A percentile compares a stretch with the other conserved stretches of the same genome.
Evolutionary conservation across 2,329 filamentous ascomycete species (phyloP).

Genomic region (Hymenoscyphus scutula): DNA sequence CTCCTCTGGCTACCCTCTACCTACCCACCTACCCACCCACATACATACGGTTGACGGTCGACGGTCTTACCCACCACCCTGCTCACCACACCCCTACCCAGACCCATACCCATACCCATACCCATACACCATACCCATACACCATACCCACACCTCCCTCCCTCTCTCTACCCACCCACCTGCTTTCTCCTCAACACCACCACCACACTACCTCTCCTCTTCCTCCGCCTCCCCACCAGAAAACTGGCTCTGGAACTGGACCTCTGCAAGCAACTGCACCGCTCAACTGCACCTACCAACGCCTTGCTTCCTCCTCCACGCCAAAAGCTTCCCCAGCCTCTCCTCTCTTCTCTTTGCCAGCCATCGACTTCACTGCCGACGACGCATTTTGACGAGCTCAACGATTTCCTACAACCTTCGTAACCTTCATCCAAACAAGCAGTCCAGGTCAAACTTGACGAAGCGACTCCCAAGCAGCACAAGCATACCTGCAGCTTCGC

Average conservation of each 20-base stretch:
- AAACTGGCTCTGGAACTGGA: conserved; percentile 16
- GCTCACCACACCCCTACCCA: background rate
- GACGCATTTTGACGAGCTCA: conserved; percentile 28
- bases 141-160: conserved; percentile 4
- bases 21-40: background rate
- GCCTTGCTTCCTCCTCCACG: conserved; percentile 8
- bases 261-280: conserved; percentile 8
- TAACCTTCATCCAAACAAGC: conserved; percentile 29
- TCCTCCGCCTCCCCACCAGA: conserved; percentile 12
- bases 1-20: background rate
- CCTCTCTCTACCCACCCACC: conserved; percentile 12
- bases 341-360: conserved; percentile 6
- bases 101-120: background rate
- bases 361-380: conserved; percentile 9
- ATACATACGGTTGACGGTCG: background rate
- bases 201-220: conserved; percentile 12
- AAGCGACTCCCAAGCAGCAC: conserved; percentile 37
- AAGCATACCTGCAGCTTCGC: conserved; percentile 39
- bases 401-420: conserved; percentile 30
- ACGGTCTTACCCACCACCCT: conserved; percentile 9
- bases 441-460: conserved; percentile 32
- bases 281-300: conserved; percentile 8
- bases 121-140: no score
- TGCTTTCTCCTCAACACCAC: conserved; percentile 11
- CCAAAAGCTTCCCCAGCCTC: conserved; percentile 5